These are phyloP conservation scores for Saturnispora halmiae DNA, from an alignment of 805 yeast genomes.

Conservation along the genomic window DNA sequence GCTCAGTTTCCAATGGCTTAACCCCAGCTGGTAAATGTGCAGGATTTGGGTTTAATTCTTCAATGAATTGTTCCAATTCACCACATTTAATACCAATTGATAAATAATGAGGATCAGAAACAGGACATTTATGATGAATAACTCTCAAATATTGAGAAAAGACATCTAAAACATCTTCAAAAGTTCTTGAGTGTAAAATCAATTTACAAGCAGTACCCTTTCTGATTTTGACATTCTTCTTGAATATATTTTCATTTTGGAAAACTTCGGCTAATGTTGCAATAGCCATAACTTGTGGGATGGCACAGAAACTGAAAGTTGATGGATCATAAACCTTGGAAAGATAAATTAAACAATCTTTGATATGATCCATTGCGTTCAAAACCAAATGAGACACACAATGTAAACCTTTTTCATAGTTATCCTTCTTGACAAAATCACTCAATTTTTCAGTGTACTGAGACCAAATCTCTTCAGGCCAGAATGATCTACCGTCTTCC, in stretches of 20 bases:
- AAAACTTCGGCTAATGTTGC: slow-evolving; percentile 85
- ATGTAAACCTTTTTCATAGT: slow-evolving; percentile 46
- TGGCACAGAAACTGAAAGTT: slow-evolving; percentile 84
- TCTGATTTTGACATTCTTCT: slow-evolving; percentile 73
- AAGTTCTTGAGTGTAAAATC: slow-evolving; percentile 63
- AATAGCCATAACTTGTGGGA: slow-evolving; percentile 98
- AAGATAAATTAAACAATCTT: slow-evolving; percentile 67
- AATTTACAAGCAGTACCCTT: slow-evolving; percentile 78
- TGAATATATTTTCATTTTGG: slow-evolving; percentile 67
- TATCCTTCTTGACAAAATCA: slow-evolving; percentile 46
- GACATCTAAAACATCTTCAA: slow-evolving; percentile 65
- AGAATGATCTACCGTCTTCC: slow-evolving; percentile 85
- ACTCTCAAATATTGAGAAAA: slow-evolving; percentile 65
- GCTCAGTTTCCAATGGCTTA: slow-evolving; percentile 36
- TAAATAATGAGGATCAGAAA: slow-evolving; percentile 78
- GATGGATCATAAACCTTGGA: slow-evolving; percentile 73
- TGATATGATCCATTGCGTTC: slow-evolving; percentile 69
- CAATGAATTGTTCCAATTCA: slow-evolving; percentile 81
- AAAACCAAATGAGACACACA: slow-evolving; percentile 78
- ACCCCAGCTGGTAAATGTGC: slow-evolving; percentile 49
- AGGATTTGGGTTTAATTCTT: slow-evolving; percentile 54
- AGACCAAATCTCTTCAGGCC: slow-evolving; percentile 93
- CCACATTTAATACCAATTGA: slow-evolving; percentile 79
- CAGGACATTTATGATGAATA: slow-evolving; percentile 72
- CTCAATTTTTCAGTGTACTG: slow-evolving; percentile 59